Evolutionary conservation across 176 grass and related monocot species (phyloP).

Genomic region (Leersia perrieri): DNA sequence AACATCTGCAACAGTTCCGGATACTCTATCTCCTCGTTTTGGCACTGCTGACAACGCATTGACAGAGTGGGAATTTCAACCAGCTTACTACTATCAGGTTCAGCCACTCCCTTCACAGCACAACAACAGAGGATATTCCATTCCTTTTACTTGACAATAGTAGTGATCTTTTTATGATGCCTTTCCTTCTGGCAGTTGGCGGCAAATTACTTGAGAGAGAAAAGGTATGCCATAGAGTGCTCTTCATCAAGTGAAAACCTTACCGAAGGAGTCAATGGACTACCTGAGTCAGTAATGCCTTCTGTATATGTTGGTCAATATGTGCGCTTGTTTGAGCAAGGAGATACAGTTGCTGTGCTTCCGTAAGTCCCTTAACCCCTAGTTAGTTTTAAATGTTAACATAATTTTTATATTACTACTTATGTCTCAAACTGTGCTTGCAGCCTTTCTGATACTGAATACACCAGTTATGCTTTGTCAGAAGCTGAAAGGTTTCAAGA

Average conservation of each 20-base stretch:
- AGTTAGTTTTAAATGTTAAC: background rate
- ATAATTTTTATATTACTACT: conserved; percentile 38
- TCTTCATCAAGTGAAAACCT: conserved; percentile 46
- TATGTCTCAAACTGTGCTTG: conserved; percentile 45
- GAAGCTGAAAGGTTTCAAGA: conserved; percentile 98
- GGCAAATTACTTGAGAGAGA: conserved; percentile 91
- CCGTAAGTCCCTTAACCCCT: conserved; percentile 60
- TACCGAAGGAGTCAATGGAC: conserved; percentile 43
- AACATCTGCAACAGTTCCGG: conserved; percentile 57
- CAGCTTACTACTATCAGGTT: conserved; percentile 99
- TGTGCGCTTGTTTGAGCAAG: conserved; percentile 88
- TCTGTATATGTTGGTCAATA: conserved; percentile 88
- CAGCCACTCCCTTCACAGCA: conserved; percentile 13
- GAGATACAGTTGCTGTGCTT: conserved; percentile 73
- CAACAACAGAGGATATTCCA: background rate
- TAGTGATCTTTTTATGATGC: conserved; percentile 40
- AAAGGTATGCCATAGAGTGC: conserved; percentile 73
- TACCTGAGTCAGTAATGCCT: conserved; percentile 85
- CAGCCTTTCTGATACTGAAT: conserved; percentile 97
- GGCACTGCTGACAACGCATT: conserved; percentile 76
- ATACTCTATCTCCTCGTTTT: conserved; percentile 66
- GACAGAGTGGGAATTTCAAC: conserved; percentile 95
- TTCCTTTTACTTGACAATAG: conserved; percentile 33
- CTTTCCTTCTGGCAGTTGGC: conserved; percentile 70
- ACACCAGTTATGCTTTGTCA: conserved; percentile 72